Base-by-base conservation (phyloP, 805 yeast genomes). In the Candida verbasci region DNA sequence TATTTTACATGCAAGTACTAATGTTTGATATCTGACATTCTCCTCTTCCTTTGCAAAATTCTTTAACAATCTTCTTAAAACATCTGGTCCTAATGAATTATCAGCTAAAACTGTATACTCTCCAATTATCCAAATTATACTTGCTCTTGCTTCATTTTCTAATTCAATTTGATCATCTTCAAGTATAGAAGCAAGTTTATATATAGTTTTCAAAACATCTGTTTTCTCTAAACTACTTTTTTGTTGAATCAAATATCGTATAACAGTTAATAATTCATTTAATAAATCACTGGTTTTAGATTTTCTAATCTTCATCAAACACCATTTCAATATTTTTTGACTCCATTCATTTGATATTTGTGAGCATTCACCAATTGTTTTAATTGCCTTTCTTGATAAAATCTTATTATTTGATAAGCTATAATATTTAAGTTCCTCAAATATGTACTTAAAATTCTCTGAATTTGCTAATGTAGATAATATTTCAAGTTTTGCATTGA, bases 111-210 rank as follows among this genome's bases (percentile, higher is more conserved):
- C 53, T 0, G 81, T 69, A 52, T 80, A 82, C 51, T 93, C 97
- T 4, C 97, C 96, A 35, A 91, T 73, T 8, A 91, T 68, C 97
- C 97, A 93, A 6, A 91, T 70, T 9, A 89, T 80, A 31, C 91
- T 83, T 1, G 95, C 87, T 45, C 80, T 76, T 0, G 97, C 94
- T 12, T 57, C 63, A 15, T 53, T 46, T 12, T 55, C 62, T n/a
- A 60, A 37, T 14, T 39, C 26, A 12, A 47, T n/a, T 7, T 11
- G 28, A 7, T 49, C 49, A 22, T 58, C 58, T 9, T 43, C 44
- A 27, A 68, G 50, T 2, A 56, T 49, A 15, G 44, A 39, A 8
- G 67, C 55, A 12, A 86, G 60, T 36, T 72, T 70, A 21, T 76
- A 67, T 10, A 83, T 71, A 1, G 82, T 74, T 22, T 70, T 68